Evolutionary conservation across 202 grass and related monocot species (phyloP).

Genomic region (Saccharum hybrid): DNA sequence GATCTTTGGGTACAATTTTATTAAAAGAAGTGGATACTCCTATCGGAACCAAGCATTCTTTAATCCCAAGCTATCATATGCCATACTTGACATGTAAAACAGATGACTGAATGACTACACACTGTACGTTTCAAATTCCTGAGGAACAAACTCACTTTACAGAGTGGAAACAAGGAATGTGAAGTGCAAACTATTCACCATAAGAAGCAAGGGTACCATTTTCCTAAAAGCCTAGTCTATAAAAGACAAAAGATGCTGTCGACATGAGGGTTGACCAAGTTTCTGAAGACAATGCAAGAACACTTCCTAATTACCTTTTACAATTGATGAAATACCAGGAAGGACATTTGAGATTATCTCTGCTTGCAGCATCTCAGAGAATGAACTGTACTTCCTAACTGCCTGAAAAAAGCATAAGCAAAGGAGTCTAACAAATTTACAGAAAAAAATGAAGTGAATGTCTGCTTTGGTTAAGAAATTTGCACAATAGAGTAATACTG

Average conservation of each 20-base stretch:
- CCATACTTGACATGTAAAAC: background rate
- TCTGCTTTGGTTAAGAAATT: slow-evolving; percentile 4
- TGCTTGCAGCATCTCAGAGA: slow-evolving; percentile 76
- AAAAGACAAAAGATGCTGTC: slow-evolving; percentile 13
- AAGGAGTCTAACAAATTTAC: slow-evolving; percentile 3
- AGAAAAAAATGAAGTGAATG: background rate
- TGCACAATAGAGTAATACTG: slow-evolving; percentile 6
- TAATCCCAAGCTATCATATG: background rate
- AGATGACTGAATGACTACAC: background rate
- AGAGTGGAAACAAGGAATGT: background rate
- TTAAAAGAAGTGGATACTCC: background rate
- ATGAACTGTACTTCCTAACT: slow-evolving; percentile 64
- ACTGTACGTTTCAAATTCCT: background rate
- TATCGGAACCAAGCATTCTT: slow-evolving; percentile 2
- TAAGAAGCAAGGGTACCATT: slow-evolving; percentile 15
- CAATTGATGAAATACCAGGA: slow-evolving; percentile 70
- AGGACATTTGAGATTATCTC: slow-evolving; percentile 84
- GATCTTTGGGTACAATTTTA: background rate
- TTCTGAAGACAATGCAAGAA: slow-evolving; percentile 19
- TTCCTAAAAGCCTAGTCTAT: slow-evolving; percentile 17
- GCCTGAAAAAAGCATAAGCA: slow-evolving; percentile 51
- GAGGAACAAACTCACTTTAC: slow-evolving; percentile 15
- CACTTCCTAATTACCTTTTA: slow-evolving; percentile 57
- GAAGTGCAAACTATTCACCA: slow-evolving; percentile 5
- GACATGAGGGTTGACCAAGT: slow-evolving; percentile 25